Evolutionary conservation across 192 early-diverging fungal species (phyloP), one percentile per base, ranked within the genome.

Genomic region (Glomus cerebriforme): DNA sequence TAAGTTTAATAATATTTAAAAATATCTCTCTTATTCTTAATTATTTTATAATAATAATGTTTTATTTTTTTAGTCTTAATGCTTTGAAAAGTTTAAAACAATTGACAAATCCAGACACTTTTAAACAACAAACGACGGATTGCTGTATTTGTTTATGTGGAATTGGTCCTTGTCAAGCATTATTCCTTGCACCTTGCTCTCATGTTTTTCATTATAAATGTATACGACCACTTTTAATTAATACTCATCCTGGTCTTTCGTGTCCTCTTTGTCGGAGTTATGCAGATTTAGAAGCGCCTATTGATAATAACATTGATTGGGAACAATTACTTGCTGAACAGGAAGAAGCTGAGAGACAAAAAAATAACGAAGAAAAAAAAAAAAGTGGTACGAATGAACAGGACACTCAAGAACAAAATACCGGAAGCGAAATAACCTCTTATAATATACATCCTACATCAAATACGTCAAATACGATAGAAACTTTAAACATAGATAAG

Each of bases 141-240:
- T 96, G 96, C 85, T 96, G 95, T 81, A 97, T 97, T 81, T 97
- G 96, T 84, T 87, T 96, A 81, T 93, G 90, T 83, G 86, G 91
- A 71, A 95, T 97, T 81, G 88, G 89, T 7, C 93, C 95, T 39
- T 93, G 90, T 86, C 96, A 97, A 85, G 92, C 95, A 24, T 89
- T 97, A 79, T 97, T 97, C 83, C 87, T 96, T 43, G 95, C 95
- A 1, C 96, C 96, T 8, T 97, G 96, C 83, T 96, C 93, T 27
- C 96, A 97, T 75, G 93, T 92, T 78, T 97, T 94, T 88, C 96
- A 97, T 80, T 97, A 94, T 86, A 95, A 95, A 81, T 97, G 96
- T 85, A 92, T 95, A 81, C 92, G 92, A 77, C 94, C 95, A 1
- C 84, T 97, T 47, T 85, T 97, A 67, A 82, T 90, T 43, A 86